Evolutionary conservation across 371 early-diverging fungal genomes (phyloP), one percentile per base, ranked within the genome.

Genomic region (Mucor sp.): DNA sequence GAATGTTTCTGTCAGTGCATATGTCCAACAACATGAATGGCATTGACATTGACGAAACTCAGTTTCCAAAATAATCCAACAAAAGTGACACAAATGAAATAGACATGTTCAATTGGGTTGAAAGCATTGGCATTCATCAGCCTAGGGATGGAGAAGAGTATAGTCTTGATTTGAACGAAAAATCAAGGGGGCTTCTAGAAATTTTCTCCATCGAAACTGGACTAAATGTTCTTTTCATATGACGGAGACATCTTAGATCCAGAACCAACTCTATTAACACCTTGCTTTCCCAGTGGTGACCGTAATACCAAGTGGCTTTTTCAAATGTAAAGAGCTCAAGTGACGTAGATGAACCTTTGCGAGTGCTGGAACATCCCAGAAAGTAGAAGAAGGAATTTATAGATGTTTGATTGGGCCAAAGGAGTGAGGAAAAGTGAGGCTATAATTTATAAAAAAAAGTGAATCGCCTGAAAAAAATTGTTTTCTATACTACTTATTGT

Each of bases 311-410:
- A 53, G 64, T 65, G 48, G 58, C 65, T 65, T 65, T 65, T 65
- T 41, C 21, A 14, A 33, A 9, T 19, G 23, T 57, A 41, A 25
- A n/a, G 17, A 37, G 9, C 23, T 28, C n/a, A 58, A 58, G 47
- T 60, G 60, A 60, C 60, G 28, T 60, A 41, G 39, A 27, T 23
- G 28, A 23, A 28, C 33, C 5, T 17, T 15, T 27, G 8, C 32
- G 32, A 7, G 23, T 66, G 60, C 58, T 68, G 60, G 69, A 68
- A 68, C 35, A 30, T 68, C 63, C 63, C 50, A 63, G 69, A 68
- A 68, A 68, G 60, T 55, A 43, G 60, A 62, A 63, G 69, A 68
- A 68, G 35, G 48, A 48, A 63, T 63, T 57, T 39, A 32, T 11
- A 14, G 28, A 8, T 6, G 47, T 27, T 21, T 62, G 62, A 62